Evolutionary conservation across 2,329 filamentous ascomycete genomes (phyloP).

Genomic region (Penicillium sp.): DNA sequence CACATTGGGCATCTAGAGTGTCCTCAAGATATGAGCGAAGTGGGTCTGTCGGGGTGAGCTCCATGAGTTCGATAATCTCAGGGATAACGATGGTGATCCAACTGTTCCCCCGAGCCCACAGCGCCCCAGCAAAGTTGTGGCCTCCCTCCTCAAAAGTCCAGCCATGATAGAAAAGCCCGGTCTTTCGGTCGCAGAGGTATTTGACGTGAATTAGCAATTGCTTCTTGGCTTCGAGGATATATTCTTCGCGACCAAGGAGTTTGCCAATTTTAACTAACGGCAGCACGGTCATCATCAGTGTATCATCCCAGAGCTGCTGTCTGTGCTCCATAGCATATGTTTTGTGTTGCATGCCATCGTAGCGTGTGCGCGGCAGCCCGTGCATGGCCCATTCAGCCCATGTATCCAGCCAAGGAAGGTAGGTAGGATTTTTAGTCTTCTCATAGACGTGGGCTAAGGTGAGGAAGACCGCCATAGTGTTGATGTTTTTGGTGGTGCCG

Average conservation of each 20-base stretch:
- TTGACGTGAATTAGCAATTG: slow-evolving; percentile 78
- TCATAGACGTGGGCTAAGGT: slow-evolving; percentile 77
- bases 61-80: slow-evolving; percentile 74
- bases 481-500: slow-evolving; percentile 81
- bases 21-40: slow-evolving; percentile 54
- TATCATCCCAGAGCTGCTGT: slow-evolving; percentile 81
- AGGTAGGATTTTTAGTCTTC: slow-evolving; percentile 67
- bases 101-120: slow-evolving; percentile 57
- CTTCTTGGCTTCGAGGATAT: slow-evolving; percentile 74
- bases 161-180: slow-evolving; percentile 78
- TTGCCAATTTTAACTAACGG: slow-evolving; percentile 78
- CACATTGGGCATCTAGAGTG: slow-evolving; percentile 69
- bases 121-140: slow-evolving; percentile 59
- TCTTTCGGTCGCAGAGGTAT: slow-evolving; percentile 71
- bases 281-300: slow-evolving; percentile 84
- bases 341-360: slow-evolving; percentile 73
- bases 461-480: slow-evolving; percentile 78
- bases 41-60: slow-evolving; percentile 61
- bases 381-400: slow-evolving; percentile 85
- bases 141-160: slow-evolving; percentile 74
- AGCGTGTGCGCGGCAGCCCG: slow-evolving; percentile 70
- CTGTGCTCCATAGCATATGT: slow-evolving; percentile 72
- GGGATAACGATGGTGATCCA: slow-evolving; percentile 85
- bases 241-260: slow-evolving; percentile 68
- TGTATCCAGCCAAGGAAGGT: slow-evolving; percentile 74